Evolutionary conservation across 257 asterid species (phyloP), one percentile per base, ranked within the genome.

Genomic region (Nicotiana tomentosiformis): DNA sequence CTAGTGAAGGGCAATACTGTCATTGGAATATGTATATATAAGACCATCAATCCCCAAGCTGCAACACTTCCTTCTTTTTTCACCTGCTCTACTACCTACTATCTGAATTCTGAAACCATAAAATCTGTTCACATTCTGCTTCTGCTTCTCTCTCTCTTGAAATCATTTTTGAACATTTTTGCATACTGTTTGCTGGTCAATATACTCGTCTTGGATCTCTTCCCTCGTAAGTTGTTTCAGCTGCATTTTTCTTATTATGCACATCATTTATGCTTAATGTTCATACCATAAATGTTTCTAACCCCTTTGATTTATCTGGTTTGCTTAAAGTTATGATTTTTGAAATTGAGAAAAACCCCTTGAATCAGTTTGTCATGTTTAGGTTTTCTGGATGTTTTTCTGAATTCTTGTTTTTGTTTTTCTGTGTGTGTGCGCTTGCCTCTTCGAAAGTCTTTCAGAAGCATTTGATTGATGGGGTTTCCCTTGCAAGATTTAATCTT

Each of bases 1-100:
- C 2, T 10, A 56, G 14, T 14, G 55, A 82, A 69, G 84, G 84
- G 84, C 12, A 82, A 82, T 20, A 37, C 3, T 46, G 84, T 82
- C 81, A 69, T 70, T 82, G 29, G 80, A 58, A 60, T 46, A n/a
- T 15, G 12, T 56, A 18, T 55, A 53, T 82, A 68, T 37, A 53
- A 58, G 0, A 8, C 58, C 16, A 32, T n/a, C 51, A 61, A 12
- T 3, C 10, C 32, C 23, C 17, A 14, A 5, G 16, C n/a, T 12
- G 35, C 23, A 2, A 5, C 8, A 23, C 61, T 23, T 23, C 4
- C 14, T 72, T 11, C 18, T 10, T 72, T 20, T 16, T 12, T 57
- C 80, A 33, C 76, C 51, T 67, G 62, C 62, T 74, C 23, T 49
- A 51, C 57, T 10, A 39, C 51, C 39, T 23, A 20, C 58, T 20